Evolutionary conservation across 2,329 filamentous ascomycete species (phyloP).

Genomic region (Alternaria infectoria): DNA sequence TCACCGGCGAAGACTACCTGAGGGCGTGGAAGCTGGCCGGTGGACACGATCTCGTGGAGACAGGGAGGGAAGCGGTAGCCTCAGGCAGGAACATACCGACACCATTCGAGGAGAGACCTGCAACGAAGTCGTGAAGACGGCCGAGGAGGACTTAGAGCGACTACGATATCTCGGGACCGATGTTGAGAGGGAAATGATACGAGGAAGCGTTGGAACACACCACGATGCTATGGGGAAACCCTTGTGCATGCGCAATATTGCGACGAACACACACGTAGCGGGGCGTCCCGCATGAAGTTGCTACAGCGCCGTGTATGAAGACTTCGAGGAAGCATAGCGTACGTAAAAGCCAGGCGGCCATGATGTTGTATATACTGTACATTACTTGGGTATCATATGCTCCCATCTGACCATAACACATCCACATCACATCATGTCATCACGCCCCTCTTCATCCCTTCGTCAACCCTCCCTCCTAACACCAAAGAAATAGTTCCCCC

Average conservation of each 20-base stretch:
- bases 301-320: not conserved
- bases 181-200: not conserved
- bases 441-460: not conserved
- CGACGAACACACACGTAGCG: not conserved
- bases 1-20: conserved; percentile 44
- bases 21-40: conserved; percentile 42
- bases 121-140: conserved; percentile 15
- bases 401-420: not conserved
- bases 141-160: not conserved
- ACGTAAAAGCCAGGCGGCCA: not conserved
- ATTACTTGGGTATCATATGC: conserved; percentile 14
- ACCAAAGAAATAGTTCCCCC: conserved; percentile 96
- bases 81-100: conserved; percentile 27
- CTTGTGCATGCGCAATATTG: not conserved
- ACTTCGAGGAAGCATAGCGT: not conserved
- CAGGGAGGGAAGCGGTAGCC: not conserved
- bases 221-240: not conserved
- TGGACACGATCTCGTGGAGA: conserved; percentile 36
- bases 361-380: conserved; percentile 9
- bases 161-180: too few relatives aligned
- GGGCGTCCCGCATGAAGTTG: not conserved
- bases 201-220: not conserved
- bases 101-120: conserved; percentile 33
- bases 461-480: conserved; percentile 62
- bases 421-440: not conserved